These are phyloP conservation scores for Phytophthora palmivora DNA, from an alignment of 352 stramenopile genomes.

Conservation along the genomic window DNA sequence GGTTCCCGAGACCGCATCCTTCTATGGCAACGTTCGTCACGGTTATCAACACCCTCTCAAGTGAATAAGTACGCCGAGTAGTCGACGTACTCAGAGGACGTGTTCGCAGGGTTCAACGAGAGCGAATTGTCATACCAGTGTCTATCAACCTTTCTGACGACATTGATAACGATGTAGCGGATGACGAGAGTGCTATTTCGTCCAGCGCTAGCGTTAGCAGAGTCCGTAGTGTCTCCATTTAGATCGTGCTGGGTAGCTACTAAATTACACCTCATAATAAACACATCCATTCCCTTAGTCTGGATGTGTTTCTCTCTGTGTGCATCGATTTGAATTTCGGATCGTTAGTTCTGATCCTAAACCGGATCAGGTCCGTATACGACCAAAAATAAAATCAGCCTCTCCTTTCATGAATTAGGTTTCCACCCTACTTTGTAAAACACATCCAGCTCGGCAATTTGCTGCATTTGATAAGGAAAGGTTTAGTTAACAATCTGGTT, in stretches of 20 bases:
- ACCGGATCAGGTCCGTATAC: background rate
- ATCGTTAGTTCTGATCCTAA: background rate
- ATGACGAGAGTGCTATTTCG: background rate
- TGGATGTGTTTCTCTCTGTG: background rate
- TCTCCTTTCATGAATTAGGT: no score
- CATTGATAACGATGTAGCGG: background rate
- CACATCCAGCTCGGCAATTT: no score
- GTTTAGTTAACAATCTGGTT: no score
- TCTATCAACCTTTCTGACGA: background rate
- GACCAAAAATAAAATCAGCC: background rate
- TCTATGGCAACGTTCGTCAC: slow-evolving; percentile 10
- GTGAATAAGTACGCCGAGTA: slow-evolving; percentile 1
- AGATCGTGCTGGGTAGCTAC: background rate
- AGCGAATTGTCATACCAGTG: background rate
- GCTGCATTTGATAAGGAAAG: no score
- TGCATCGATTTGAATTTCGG: background rate
- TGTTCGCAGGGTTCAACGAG: background rate
- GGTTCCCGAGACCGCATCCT: slow-evolving; percentile 8
- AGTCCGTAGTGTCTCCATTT: background rate
- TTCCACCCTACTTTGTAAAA: no score
- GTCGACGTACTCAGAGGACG: background rate
- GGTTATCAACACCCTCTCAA: background rate
- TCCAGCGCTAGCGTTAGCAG: background rate
- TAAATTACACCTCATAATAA: background rate
- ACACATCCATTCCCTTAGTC: background rate